Conservation (phyloP, 805 yeast species). For the Metschnikowia similis region DNA sequence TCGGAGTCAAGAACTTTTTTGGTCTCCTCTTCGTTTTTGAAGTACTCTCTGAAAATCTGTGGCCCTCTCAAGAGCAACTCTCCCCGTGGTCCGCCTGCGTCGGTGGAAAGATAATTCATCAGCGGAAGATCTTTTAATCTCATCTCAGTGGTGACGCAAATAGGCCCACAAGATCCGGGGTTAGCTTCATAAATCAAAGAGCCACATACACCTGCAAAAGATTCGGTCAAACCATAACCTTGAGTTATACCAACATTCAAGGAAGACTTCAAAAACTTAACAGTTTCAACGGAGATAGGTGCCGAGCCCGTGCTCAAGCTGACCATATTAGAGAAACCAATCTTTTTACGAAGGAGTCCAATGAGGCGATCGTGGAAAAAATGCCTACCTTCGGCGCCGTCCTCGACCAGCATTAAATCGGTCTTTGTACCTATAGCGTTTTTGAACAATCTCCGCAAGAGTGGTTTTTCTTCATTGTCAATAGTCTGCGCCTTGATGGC, state of each 20-base stretch:
- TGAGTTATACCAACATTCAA: slow-evolving; percentile 25
- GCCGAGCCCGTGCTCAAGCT: slow-evolving; percentile 26
- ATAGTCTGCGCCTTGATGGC: slow-evolving; percentile 20
- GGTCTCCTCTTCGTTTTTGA: slow-evolving; percentile 25
- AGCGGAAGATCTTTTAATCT: slow-evolving; percentile 22
- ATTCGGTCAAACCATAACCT: slow-evolving; percentile 35
- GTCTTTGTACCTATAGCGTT: slow-evolving; percentile 28
- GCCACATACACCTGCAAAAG: slow-evolving; percentile 22
- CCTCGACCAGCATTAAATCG: slow-evolving; percentile 32
- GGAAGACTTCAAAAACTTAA: slow-evolving; percentile 22
- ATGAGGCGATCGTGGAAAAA: slow-evolving; percentile 32
- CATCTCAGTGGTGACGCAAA: slow-evolving; percentile 17
- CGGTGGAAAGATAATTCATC: slow-evolving; percentile 21
- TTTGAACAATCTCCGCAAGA: slow-evolving; percentile 25
- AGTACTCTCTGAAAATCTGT: slow-evolving; percentile 23
- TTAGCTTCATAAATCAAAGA: slow-evolving; percentile 17
- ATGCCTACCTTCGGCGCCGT: slow-evolving; percentile 34
- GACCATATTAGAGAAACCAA: slow-evolving; percentile 28
- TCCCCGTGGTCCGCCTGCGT: slow-evolving; percentile 26
- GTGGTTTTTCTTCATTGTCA: slow-evolving; percentile 29
- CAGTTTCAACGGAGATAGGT: slow-evolving; percentile 20
- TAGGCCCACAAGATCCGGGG: slow-evolving; percentile 25
- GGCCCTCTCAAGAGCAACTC: slow-evolving; percentile 26
- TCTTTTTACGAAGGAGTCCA: slow-evolving; percentile 26
- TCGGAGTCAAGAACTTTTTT: slow-evolving; percentile 16